These are phyloP conservation scores for Ophiocordyceps camponoti-floridani DNA, from an alignment of 2,329 filamentous ascomycete species.

Conservation along the genomic window DNA sequence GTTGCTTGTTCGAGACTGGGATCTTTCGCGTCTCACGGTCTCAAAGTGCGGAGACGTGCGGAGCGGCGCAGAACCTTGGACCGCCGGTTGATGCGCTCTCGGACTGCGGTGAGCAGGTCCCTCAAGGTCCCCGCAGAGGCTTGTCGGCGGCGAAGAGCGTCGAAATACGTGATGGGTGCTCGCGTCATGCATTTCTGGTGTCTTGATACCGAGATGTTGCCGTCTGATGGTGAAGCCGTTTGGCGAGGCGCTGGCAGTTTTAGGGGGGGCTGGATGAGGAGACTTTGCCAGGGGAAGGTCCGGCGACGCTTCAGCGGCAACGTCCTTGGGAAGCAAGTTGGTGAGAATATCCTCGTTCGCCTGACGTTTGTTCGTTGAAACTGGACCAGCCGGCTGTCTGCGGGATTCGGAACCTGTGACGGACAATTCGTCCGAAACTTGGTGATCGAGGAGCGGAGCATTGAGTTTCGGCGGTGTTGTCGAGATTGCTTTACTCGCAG, in stretches of 20 bases:
- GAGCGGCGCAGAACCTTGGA: neutral
- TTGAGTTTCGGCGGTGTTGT: neutral
- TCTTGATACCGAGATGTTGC: neutral
- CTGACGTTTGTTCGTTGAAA: neutral
- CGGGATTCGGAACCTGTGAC: neutral
- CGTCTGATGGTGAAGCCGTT: neutral
- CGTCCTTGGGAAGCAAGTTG: neutral
- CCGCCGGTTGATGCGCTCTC: neutral
- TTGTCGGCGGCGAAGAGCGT: conserved; percentile 5
- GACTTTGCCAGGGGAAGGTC: neutral
- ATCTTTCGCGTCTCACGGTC: conserved; percentile 4
- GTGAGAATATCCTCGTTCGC: neutral
- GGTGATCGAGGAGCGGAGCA: neutral
- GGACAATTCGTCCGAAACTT: neutral
- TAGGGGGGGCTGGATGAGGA: neutral
- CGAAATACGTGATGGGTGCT: neutral
- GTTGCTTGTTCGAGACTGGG: conserved; percentile 14
- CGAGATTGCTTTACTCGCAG: neutral
- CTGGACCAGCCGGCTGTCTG: neutral
- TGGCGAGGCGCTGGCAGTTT: neutral
- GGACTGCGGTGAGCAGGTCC: conserved; percentile 9
- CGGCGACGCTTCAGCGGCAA: neutral
- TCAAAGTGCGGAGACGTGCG: neutral
- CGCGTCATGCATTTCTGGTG: neutral
- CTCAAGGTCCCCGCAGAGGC: conserved; percentile 15